phyloP scores from a whole-genome alignment of 2,329 filamentous ascomycete species.

The Phialocephala subalpina region DNA sequence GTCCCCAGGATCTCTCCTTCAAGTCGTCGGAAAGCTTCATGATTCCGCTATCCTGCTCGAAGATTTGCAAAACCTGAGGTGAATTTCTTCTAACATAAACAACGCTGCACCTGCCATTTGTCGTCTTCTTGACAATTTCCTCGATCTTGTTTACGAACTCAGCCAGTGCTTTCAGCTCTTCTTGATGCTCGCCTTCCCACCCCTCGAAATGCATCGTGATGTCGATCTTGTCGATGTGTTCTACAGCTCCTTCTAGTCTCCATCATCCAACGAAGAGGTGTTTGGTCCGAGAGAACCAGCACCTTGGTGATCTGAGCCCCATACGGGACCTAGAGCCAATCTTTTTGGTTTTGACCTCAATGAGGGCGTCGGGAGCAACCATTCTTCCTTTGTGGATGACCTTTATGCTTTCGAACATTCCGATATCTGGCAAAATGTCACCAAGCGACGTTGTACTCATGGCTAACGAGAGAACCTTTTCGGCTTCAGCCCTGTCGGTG shows the following conservation, averaged over 20 bases:
- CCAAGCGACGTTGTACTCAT: background rate
- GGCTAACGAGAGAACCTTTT: background rate
- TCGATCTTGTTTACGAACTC: background rate
- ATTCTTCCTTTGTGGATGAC: background rate
- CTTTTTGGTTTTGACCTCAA: background rate
- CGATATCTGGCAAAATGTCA: background rate
- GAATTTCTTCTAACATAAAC: background rate
- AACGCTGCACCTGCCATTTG: background rate
- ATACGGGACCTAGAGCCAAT: background rate
- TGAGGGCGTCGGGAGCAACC: background rate
- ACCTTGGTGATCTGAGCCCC: background rate
- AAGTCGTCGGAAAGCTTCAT: background rate
- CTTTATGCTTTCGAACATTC: background rate
- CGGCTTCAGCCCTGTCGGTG: background rate
- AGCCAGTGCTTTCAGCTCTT: background rate
- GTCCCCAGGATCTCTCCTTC: background rate
- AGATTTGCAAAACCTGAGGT: background rate
- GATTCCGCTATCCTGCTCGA: background rate
- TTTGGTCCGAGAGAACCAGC: background rate
- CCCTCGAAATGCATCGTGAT: background rate
- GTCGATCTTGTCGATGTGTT: background rate
- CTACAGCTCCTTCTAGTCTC: background rate
- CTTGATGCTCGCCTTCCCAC: background rate
- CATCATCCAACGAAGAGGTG: background rate
- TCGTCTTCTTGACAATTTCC: background rate